phyloP scores from a whole-genome alignment of 2,329 filamentous ascomycete genomes.

The Exserohilum rostratum region DNA sequence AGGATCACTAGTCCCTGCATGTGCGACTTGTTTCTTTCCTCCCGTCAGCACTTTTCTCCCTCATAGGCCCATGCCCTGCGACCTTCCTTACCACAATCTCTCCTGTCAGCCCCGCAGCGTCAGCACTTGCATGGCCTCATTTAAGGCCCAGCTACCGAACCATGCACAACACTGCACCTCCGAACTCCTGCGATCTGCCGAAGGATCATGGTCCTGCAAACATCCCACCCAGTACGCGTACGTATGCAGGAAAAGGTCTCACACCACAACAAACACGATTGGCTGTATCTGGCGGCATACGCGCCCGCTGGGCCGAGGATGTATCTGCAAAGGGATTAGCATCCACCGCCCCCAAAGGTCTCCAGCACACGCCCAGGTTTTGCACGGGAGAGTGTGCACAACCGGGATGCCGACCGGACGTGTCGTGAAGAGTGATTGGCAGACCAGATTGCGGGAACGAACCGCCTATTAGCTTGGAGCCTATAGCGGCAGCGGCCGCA shows the following conservation, averaged over 20 bases:
- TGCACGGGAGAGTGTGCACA: conserved; percentile 9
- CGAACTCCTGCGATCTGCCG: background rate
- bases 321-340: background rate
- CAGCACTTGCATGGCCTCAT: background rate
- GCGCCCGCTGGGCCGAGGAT: conserved; percentile 1
- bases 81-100: background rate
- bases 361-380: background rate
- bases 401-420: conserved; percentile 5
- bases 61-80: background rate
- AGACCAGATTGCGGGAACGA: conserved; percentile 12
- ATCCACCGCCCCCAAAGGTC: background rate
- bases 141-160: background rate
- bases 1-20: background rate
- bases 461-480: conserved; percentile 14
- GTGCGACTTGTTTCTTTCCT: background rate
- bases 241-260: background rate
- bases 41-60: background rate
- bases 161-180: background rate
- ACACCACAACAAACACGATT: background rate
- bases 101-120: background rate
- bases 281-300: background rate
- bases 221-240: background rate
- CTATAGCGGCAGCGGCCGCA: conserved; percentile 10
- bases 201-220: background rate
- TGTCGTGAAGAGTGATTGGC: conserved; percentile 9